These are phyloP conservation scores for Globisporangium orthogonon DNA, from an alignment of 352 stramenopile species.

Conservation along the genomic window DNA sequence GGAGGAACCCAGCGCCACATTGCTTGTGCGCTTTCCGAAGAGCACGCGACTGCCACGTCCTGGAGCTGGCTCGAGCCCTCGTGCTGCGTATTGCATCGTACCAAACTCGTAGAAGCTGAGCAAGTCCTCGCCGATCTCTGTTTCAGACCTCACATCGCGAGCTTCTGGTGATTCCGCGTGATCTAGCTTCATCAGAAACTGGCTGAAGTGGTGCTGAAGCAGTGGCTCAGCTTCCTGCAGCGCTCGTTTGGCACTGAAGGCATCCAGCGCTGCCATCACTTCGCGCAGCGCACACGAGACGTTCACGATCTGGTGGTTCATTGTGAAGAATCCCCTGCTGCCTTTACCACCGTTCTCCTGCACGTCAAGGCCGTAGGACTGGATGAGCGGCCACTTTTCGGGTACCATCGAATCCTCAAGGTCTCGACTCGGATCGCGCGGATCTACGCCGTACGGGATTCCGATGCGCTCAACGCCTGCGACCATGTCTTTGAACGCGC, in stretches of 20 bases:
- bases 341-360: slow-evolving; percentile 5
- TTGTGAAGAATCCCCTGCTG: slow-evolving; percentile 66
- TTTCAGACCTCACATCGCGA: slow-evolving; percentile 37
- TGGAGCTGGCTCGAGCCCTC: slow-evolving; percentile 21
- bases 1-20: slow-evolving; percentile 25
- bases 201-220: slow-evolving; percentile 47
- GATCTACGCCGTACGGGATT: slow-evolving; percentile 44
- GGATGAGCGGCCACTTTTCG: slow-evolving; percentile 73
- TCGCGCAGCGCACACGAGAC: slow-evolving; percentile 29
- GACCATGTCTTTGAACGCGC: slow-evolving; percentile 62
- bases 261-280: slow-evolving; percentile 39
- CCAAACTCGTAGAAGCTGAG: slow-evolving; percentile 80
- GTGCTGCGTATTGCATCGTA: slow-evolving; percentile 50
- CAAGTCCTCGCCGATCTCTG: slow-evolving; percentile 56
- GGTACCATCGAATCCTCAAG: slow-evolving; percentile 44
- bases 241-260: slow-evolving; percentile 46
- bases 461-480: slow-evolving; percentile 33
- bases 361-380: slow-evolving; percentile 57
- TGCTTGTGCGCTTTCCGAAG: slow-evolving; percentile 44
- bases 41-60: slow-evolving; percentile 50
- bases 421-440: slow-evolving; percentile 15
- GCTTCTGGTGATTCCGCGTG: slow-evolving; percentile 40
- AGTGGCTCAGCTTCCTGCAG: slow-evolving; percentile 45
- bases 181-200: slow-evolving; percentile 68
- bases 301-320: slow-evolving; percentile 65